A percentile compares a stretch with the other conserved stretches of the same genome.
These are phyloP conservation scores for Phytophthora kernoviae DNA, from an alignment of 352 stramenopile genomes.

Conservation along the genomic window DNA sequence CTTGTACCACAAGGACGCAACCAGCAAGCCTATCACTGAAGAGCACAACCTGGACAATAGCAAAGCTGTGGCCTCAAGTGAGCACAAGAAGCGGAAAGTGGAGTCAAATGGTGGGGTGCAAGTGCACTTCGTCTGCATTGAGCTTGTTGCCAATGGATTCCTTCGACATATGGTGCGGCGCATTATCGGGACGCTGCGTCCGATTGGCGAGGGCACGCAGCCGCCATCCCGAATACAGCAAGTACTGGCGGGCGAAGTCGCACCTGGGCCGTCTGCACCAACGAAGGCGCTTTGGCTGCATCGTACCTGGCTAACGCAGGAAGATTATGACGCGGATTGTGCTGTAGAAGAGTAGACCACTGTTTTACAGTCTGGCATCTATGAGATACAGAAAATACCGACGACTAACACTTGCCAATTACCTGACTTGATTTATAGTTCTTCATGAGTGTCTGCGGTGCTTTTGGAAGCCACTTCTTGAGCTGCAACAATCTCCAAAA, in stretches of 20 bases:
- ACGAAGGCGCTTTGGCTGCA: conserved; percentile 85
- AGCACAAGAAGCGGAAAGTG: conserved; percentile 52
- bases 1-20: conserved; percentile 24
- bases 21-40: conserved; percentile 10
- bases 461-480: conserved; percentile 18
- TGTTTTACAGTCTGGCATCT: conserved; percentile 26
- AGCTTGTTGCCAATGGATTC: conserved; percentile 85
- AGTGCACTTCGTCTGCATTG: conserved; percentile 83
- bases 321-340: conserved; percentile 67
- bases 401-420: not conserved
- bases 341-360: conserved; percentile 26
- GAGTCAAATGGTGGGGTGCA: conserved; percentile 21
- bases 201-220: conserved; percentile 76
- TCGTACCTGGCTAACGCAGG: conserved; percentile 81
- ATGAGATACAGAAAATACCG: conserved; percentile 21
- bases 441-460: conserved; percentile 41
- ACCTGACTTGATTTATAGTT: conserved; percentile 38
- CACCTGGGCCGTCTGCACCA: conserved; percentile 74
- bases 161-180: conserved; percentile 89
- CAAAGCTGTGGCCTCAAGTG: conserved; percentile 15
- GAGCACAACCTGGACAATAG: conserved; percentile 13
- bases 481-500: conserved; percentile 47
- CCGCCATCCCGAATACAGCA: conserved; percentile 61
- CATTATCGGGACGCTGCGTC: conserved; percentile 81
- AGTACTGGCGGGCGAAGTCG: conserved; percentile 57